Evolutionary conservation across 192 early-diverging fungal genomes (phyloP).

Genomic region (Gonapodya prolifera): DNA sequence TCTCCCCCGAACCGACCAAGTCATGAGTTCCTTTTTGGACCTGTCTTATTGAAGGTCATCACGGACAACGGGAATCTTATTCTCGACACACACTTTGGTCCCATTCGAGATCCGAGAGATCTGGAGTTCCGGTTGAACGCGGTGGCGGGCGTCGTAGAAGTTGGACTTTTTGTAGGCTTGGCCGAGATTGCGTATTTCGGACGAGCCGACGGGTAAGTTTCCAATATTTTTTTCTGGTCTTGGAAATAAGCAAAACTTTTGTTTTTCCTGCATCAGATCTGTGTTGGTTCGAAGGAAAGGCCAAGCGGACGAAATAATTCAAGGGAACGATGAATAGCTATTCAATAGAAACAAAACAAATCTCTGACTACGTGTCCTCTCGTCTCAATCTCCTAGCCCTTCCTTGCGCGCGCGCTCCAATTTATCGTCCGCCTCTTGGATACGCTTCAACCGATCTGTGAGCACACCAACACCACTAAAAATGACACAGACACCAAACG

Average conservation of each 20-base stretch:
- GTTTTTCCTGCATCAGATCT: no score
- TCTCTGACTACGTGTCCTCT: no score
- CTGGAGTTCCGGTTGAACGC: constrained; percentile 46
- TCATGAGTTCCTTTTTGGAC: not conserved
- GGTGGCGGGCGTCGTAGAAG: constrained; percentile 82
- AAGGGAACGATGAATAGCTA: no score
- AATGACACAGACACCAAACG: constrained; percentile 50
- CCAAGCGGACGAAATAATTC: no score
- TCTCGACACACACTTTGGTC: constrained; percentile 71
- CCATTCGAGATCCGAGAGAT: constrained; percentile 47
- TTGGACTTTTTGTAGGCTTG: constrained; percentile 83
- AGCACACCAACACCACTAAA: constrained; percentile 60
- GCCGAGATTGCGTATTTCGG: constrained; percentile 78
- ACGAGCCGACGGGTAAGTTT: constrained; percentile 50
- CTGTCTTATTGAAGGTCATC: constrained; percentile 33
- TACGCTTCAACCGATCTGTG: constrained; percentile 36
- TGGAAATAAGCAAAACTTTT: no score
- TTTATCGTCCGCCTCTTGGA: not conserved
- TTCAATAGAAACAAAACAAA: no score
- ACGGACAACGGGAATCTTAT: constrained; percentile 92
- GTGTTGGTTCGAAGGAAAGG: no score
- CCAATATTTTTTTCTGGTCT: not conserved
- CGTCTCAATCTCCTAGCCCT: no score
- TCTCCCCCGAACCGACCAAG: no score
- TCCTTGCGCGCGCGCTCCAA: not conserved